A percentile compares a stretch with the other conserved stretches of the same genome.
Evolutionary conservation across 2,329 filamentous ascomycete species (phyloP).

Genomic region (Talaromyces atroroseus): DNA sequence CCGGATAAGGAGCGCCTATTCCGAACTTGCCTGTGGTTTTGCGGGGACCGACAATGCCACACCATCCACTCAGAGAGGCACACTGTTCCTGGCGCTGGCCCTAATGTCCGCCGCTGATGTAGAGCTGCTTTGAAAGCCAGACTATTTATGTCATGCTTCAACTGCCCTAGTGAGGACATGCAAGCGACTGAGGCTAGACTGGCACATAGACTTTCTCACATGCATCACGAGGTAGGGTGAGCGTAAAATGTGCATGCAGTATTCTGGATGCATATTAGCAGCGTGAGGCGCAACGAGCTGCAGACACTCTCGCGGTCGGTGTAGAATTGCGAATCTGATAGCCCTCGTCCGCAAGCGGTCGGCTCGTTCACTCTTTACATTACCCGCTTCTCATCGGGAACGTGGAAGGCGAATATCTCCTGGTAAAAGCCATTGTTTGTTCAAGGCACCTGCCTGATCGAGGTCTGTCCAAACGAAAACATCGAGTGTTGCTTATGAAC

Average conservation of each 20-base stretch:
- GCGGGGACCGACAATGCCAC: neutral
- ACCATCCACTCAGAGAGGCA: conserved; percentile 3
- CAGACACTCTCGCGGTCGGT: neutral
- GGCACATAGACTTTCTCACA: neutral
- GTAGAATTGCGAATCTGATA: neutral
- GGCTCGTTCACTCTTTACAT: neutral
- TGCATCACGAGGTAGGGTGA: neutral
- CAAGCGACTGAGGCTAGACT: neutral
- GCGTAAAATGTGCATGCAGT: neutral
- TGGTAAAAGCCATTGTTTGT: neutral
- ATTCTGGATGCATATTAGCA: neutral
- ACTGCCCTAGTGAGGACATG: neutral
- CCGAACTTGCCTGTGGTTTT: conserved; percentile 5
- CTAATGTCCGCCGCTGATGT: neutral
- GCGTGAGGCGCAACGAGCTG: neutral
- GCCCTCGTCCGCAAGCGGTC: conserved; percentile 4
- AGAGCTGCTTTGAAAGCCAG: neutral
- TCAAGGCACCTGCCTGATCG: no score
- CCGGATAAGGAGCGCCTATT: neutral
- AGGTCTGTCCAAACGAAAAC: no score
- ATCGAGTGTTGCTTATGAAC: neutral
- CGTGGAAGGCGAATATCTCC: neutral
- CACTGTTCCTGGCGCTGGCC: neutral
- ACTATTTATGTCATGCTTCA: neutral
- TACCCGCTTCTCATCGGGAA: neutral